These are phyloP conservation scores for Cercospora berteroae DNA, from an alignment of 2,329 filamentous ascomycete species.

Conservation along the genomic window DNA sequence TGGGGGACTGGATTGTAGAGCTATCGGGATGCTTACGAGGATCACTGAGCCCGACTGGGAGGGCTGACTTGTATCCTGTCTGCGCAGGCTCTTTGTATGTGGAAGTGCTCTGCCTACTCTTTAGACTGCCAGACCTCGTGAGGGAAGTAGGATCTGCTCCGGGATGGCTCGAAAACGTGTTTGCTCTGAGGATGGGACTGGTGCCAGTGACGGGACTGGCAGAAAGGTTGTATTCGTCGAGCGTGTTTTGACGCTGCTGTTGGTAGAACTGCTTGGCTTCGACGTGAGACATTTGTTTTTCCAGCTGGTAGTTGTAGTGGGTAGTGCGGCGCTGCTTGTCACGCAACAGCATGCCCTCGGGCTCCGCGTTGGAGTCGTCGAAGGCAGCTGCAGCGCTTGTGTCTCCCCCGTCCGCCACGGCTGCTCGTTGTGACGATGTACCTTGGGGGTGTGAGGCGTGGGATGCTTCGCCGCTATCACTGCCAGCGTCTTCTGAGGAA, in stretches of 20 bases:
- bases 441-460: neutral
- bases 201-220: conserved; percentile 31
- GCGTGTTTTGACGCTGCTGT: conserved; percentile 68
- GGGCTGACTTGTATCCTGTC: conserved; percentile 34
- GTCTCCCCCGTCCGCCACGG: conserved; percentile 19
- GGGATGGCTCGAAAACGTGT: conserved; percentile 45
- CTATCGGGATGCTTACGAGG: conserved; percentile 34
- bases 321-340: conserved; percentile 68
- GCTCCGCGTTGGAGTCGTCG: conserved; percentile 20
- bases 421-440: neutral
- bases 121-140: conserved; percentile 44
- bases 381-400: conserved; percentile 18
- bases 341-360: conserved; percentile 44
- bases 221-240: conserved; percentile 38
- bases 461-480: conserved; percentile 18
- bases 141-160: conserved; percentile 39
- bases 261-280: conserved; percentile 97
- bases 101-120: conserved; percentile 40
- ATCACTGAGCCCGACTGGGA: conserved; percentile 38
- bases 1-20: conserved; percentile 34
- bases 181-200: conserved; percentile 44
- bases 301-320: conserved; percentile 88
- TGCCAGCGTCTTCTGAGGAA: conserved; percentile 22
- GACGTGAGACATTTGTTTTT: conserved; percentile 90
- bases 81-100: conserved; percentile 14